These are phyloP conservation scores for Penstemon barbatus DNA, from an alignment of 257 asterid genomes.

Conservation along the genomic window DNA sequence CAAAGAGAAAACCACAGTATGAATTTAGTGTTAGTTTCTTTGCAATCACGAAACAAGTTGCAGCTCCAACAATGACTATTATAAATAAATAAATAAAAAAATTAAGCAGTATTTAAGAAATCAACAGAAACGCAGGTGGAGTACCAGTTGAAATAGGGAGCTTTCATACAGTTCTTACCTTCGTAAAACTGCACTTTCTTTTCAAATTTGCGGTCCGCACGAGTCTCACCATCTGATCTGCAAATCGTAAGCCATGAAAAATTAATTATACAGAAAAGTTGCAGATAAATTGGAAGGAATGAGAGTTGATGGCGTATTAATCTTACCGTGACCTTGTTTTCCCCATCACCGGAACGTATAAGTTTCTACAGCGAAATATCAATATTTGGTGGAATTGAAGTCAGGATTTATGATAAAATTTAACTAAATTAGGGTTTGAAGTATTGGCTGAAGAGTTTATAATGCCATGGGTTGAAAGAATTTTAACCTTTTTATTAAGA, in stretches of 20 bases:
- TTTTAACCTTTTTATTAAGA: no score
- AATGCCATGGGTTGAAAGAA: no score
- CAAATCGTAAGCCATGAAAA: slow-evolving; percentile 18
- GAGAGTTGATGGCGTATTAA: background rate
- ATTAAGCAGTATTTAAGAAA: background rate
- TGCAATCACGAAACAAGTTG: slow-evolving; percentile 1
- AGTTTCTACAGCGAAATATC: no score
- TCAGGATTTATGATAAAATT: no score
- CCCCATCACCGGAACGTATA: slow-evolving; percentile 35
- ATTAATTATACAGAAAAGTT: background rate
- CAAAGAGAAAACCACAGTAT: slow-evolving; percentile 21
- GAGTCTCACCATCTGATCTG: slow-evolving; percentile 48
- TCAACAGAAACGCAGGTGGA: background rate
- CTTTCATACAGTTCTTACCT: slow-evolving; percentile 36
- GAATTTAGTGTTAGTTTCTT: background rate
- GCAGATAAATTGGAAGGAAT: background rate
- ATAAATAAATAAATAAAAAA: background rate
- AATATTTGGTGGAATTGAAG: no score
- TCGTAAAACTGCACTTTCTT: slow-evolving; percentile 70
- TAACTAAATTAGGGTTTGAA: no score
- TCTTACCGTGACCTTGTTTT: slow-evolving; percentile 44
- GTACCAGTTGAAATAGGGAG: background rate
- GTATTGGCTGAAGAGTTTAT: no score
- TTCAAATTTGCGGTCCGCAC: slow-evolving; percentile 62
- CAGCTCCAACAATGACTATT: background rate